Percentiles rank a stretch among this genome's conserved stretches.
phyloP scores from a whole-genome alignment of 2,329 filamentous ascomycete species.

The Chlorencoelia australis region DNA sequence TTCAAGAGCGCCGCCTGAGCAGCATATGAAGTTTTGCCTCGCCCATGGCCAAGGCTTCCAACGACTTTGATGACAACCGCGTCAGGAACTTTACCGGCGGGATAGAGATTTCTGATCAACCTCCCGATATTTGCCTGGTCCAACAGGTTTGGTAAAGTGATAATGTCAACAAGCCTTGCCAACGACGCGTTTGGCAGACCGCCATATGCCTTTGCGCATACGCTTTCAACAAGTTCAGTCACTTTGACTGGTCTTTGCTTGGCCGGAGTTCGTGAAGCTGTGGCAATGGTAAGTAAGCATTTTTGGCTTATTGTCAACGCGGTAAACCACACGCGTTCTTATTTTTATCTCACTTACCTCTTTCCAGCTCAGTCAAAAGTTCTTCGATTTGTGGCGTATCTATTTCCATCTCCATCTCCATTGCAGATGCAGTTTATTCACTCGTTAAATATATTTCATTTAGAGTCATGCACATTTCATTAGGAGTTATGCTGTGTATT shows the following conservation, averaged over 20 bases:
- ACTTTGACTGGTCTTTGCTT: conserved; percentile 56
- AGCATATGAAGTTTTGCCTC: conserved; percentile 60
- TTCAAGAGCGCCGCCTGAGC: conserved; percentile 63
- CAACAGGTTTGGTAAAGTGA: conserved; percentile 56
- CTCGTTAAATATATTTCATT: too few species aligned
- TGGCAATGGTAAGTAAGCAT: conserved; percentile 8
- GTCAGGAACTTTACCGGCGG: conserved; percentile 51
- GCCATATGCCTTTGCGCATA: conserved; percentile 55
- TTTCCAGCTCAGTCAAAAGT: conserved; percentile 19
- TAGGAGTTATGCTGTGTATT: too few species aligned
- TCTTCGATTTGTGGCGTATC: conserved; percentile 12
- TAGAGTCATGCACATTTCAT: too few species aligned
- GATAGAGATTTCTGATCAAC: conserved; percentile 67
- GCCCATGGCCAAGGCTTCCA: conserved; percentile 66
- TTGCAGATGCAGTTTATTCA: too few species aligned
- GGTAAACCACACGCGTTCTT: conserved; percentile 9
- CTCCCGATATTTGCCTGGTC: conserved; percentile 65
- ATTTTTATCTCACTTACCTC: conserved; percentile 15
- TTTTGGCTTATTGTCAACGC: background rate
- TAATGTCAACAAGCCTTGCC: conserved; percentile 52
- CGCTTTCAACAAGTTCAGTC: conserved; percentile 51
- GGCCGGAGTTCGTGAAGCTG: conserved; percentile 50
- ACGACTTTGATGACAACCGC: conserved; percentile 56
- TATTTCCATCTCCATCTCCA: too few species aligned
- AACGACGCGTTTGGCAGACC: conserved; percentile 56